These are phyloP conservation scores for Coniosporium tulheliwenetii DNA, from an alignment of 2,329 filamentous ascomycete species.

Conservation along the genomic window DNA sequence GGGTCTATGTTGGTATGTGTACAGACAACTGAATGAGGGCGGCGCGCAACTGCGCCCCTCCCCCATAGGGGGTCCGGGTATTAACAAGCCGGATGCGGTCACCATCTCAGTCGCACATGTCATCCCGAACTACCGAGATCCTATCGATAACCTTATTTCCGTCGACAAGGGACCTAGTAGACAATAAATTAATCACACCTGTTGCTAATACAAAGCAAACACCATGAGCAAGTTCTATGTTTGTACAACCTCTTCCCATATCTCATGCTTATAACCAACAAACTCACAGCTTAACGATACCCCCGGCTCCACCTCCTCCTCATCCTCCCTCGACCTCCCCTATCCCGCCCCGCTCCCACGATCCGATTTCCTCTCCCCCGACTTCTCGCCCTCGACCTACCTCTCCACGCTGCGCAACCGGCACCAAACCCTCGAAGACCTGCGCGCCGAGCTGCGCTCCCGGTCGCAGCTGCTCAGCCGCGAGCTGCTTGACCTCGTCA, in stretches of 20 bases:
- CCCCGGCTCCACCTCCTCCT: slow-evolving; percentile 5
- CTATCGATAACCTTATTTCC: no score
- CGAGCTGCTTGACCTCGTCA: slow-evolving; percentile 87
- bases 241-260: slow-evolving; percentile 5
- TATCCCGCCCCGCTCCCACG: slow-evolving; percentile 78
- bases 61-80: no score
- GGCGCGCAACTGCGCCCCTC: no score
- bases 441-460: slow-evolving; percentile 71
- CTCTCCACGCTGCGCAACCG: slow-evolving; percentile 71
- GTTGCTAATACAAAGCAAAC: neutral
- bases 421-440: slow-evolving; percentile 90
- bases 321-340: slow-evolving; percentile 52
- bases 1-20: no score
- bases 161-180: no score
- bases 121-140: no score
- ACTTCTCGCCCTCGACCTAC: slow-evolving; percentile 70
- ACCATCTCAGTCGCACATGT: no score
- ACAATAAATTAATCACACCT: no score
- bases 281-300: slow-evolving; percentile 1
- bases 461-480: slow-evolving; percentile 64
- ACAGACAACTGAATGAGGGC: no score
- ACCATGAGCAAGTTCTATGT: slow-evolving; percentile 35
- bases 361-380: slow-evolving; percentile 59
- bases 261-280: slow-evolving; percentile 8
- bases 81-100: no score